phyloP scores from a whole-genome alignment of 2,329 filamentous ascomycete genomes.

The Pseudopithomyces chartarum region DNA sequence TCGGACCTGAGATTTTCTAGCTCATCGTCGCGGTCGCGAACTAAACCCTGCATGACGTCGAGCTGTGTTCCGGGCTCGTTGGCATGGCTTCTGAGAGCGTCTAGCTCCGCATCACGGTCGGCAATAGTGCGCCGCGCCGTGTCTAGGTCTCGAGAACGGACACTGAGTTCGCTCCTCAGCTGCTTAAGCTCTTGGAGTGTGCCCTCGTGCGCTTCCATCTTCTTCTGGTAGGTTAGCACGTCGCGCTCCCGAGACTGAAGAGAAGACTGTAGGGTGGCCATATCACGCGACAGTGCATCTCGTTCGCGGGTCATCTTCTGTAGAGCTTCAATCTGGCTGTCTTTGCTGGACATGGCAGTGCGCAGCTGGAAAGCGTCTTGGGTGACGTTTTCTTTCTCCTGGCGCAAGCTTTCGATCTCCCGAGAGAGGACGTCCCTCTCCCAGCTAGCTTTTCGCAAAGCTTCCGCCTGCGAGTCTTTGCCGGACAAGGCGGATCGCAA shows the following conservation, averaged over 20 bases:
- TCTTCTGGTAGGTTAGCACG: constrained; percentile 34
- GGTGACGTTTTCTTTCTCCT: constrained; percentile 40
- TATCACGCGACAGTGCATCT: constrained; percentile 35
- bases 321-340: constrained; percentile 31
- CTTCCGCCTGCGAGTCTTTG: constrained; percentile 38
- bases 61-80: constrained; percentile 47
- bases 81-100: constrained; percentile 39
- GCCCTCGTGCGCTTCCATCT: constrained; percentile 35
- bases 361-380: constrained; percentile 37
- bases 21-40: constrained; percentile 53
- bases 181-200: constrained; percentile 37
- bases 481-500: constrained; percentile 22
- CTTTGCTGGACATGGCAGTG: constrained; percentile 31
- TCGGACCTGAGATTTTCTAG: constrained; percentile 60
- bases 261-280: constrained; percentile 34
- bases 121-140: constrained; percentile 40
- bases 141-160: constrained; percentile 42
- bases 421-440: constrained; percentile 31
- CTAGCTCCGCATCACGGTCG: constrained; percentile 44
- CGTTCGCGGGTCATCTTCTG: constrained; percentile 41
- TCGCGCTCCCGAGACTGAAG: constrained; percentile 42
- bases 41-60: constrained; percentile 49
- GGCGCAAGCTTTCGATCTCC: constrained; percentile 31
- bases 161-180: constrained; percentile 27
- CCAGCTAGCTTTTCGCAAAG: constrained; percentile 30